These are phyloP conservation scores for Apophysomyces ossiformis DNA, from an alignment of 371 early-diverging fungal genomes.

Conservation along the genomic window DNA sequence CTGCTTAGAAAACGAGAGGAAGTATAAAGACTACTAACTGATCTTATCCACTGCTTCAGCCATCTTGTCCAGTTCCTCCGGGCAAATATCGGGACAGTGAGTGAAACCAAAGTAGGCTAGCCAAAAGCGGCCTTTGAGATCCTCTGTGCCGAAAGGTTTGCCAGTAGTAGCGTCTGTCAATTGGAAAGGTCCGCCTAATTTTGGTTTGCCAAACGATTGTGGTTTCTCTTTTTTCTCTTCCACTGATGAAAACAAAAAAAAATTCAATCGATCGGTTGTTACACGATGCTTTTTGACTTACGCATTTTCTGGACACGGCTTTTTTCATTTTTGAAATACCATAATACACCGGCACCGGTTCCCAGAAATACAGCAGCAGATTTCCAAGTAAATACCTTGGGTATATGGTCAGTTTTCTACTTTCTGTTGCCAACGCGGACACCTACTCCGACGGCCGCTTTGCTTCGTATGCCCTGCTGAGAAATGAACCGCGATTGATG, in stretches of 20 bases:
- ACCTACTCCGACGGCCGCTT: neutral
- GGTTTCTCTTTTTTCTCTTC: conserved; percentile 40
- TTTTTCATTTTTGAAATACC: conserved; percentile 71
- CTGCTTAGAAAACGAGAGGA: no score
- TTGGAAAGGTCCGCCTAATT: conserved; percentile 91
- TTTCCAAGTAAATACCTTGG: conserved; percentile 41
- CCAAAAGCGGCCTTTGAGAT: conserved; percentile 78
- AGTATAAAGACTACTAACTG: conserved; percentile 47
- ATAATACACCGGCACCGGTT: conserved; percentile 64
- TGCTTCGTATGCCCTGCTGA: neutral
- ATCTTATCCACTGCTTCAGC: conserved; percentile 84
- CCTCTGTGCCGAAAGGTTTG: conserved; percentile 35
- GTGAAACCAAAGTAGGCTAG: conserved; percentile 98
- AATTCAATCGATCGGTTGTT: neutral
- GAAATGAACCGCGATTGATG: conserved; percentile 1
- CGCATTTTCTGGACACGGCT: conserved; percentile 53
- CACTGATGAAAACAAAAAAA: neutral
- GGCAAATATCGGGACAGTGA: conserved; percentile 98
- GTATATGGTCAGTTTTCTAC: neutral
- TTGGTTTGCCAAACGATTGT: conserved; percentile 74
- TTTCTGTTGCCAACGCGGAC: neutral
- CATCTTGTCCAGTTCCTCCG: conserved; percentile 98
- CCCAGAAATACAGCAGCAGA: conserved; percentile 57
- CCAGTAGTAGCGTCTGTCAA: conserved; percentile 76
- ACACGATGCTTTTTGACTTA: conserved; percentile 28